These are phyloP conservation scores for Dothideomycetes sp. DNA, from an alignment of 2,329 filamentous ascomycete species.

Conservation along the genomic window DNA sequence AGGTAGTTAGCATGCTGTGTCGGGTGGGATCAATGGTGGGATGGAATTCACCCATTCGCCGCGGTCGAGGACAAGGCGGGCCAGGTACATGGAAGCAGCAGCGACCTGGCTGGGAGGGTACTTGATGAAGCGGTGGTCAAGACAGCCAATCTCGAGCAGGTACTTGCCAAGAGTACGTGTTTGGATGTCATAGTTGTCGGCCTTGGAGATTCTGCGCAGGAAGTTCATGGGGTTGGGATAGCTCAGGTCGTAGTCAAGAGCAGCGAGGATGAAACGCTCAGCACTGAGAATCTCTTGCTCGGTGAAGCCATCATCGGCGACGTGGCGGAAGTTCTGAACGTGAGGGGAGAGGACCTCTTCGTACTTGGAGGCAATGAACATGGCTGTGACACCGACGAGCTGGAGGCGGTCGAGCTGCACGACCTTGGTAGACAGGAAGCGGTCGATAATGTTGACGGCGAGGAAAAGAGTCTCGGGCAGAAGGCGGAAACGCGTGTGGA, in stretches of 20 bases:
- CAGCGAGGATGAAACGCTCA: conserved; percentile 87
- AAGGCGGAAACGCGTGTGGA: conserved; percentile 92
- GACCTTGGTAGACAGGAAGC: conserved; percentile 90
- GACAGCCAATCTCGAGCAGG: conserved; percentile 88
- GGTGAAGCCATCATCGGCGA: conserved; percentile 92
- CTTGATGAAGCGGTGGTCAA: conserved; percentile 88
- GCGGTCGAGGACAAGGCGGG: conserved; percentile 80
- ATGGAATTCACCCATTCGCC: conserved; percentile 70
- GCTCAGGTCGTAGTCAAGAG: conserved; percentile 92
- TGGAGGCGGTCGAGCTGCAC: conserved; percentile 94
- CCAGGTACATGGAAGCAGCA: conserved; percentile 89
- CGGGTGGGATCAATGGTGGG: conserved; percentile 16
- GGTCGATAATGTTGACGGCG: conserved; percentile 95
- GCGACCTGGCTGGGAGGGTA: conserved; percentile 85
- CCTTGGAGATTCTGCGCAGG: conserved; percentile 94
- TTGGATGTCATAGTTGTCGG: conserved; percentile 98
- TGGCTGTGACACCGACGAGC: conserved; percentile 92
- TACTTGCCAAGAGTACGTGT: conserved; percentile 97
- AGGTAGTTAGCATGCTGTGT: neutral
- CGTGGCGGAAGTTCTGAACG: conserved; percentile 92
- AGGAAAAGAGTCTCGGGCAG: conserved; percentile 95
- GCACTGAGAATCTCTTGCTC: conserved; percentile 93
- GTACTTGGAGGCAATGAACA: conserved; percentile 99
- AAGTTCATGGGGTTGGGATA: conserved; percentile 99
- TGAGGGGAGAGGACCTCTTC: conserved; percentile 96